Percentiles rank a stretch among this genome's conserved stretches.
phyloP scores from a whole-genome alignment of 108 stramenopile species.

The Cyclotella choctawhatcheeana region DNA sequence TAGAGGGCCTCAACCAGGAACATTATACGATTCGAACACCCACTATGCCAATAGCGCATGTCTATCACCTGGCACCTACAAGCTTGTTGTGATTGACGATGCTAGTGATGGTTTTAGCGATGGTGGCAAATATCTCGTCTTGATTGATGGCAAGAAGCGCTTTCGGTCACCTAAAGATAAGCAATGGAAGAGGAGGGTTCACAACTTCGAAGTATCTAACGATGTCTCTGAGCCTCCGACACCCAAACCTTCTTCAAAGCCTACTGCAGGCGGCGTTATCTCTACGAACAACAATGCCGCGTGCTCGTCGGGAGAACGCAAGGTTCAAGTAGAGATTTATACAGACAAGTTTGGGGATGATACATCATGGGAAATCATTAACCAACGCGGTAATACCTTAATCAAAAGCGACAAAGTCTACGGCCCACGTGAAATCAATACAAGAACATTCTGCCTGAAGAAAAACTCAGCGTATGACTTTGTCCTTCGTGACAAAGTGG shows the following conservation, averaged over 20 bases:
- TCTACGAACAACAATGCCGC: too few relatives aligned
- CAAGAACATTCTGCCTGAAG: constrained; percentile 11
- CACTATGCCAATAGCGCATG: neutral
- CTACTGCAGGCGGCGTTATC: too few relatives aligned
- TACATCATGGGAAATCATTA: constrained; percentile 17
- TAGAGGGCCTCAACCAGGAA: neutral
- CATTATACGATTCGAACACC: constrained; percentile 8
- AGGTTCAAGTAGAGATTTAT: constrained; percentile 20
- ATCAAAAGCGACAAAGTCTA: constrained; percentile 11
- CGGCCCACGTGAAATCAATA: constrained; percentile 14
- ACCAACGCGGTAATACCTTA: constrained; percentile 10
- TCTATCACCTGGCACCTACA: constrained; percentile 7
- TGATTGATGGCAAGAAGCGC: neutral
- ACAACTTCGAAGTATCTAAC: neutral
- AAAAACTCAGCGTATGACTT: constrained; percentile 21
- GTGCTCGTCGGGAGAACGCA: constrained; percentile 16
- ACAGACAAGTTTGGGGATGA: constrained; percentile 21
- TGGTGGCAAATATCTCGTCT: neutral
- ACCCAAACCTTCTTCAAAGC: neutral
- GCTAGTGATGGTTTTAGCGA: neutral
- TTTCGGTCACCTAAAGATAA: neutral
- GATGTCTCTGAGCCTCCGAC: neutral
- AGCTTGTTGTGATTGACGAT: neutral
- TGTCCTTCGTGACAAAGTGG: constrained; percentile 17
- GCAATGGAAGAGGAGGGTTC: neutral